Evolutionary conservation across 768 basidiomycete species (phyloP), one percentile per base, ranked within the genome.

Genomic region (Mycena galericulata): DNA sequence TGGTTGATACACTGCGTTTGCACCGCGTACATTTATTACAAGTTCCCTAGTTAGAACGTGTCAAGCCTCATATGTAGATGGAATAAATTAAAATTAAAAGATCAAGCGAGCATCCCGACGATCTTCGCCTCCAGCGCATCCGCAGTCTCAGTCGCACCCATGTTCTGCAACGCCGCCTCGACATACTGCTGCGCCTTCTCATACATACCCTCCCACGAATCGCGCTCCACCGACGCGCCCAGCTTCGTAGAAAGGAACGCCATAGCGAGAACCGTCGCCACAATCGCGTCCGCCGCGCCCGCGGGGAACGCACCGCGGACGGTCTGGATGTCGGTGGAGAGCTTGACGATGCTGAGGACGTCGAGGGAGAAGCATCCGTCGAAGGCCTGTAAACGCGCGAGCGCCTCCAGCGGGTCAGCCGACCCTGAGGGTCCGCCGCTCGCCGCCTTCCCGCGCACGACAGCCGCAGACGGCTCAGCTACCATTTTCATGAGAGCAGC

Each of bases 161-260:
- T 36, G 34, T 36, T 14, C 34, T 87, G 46, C 87, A 69, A 65
- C 22, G 50, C 58, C 3, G 46, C 59, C 34, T 54, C 46, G 18
- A 72, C 57, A 57, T 59, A 69, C 18, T 55, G 56, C 38, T 45
- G 29, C 11, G 68, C 71, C 61, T 72, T 36, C 26, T 69, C 68
- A 24, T 69, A 49, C 51, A 69, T 51, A 1, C 61, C 71, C 46
- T 67, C 71, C 71, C 71, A 72, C 8, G 55, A 30, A n/a, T 69
- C 71, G 15, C 65, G 60, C 3, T 66, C 65, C 9, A 59, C 55
- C 1, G 47, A 30, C n/a, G 53, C 26, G 2, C 63, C 41, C 17
- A 72, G 45, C 40, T 61, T 66, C 18, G 43, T 51, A 15, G 50
- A 43, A 27, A 72, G 56, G 34, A 67, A 67, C 62, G 61, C 71